Base-by-base conservation (phyloP, 148 eudicot species). In the Chenopodium album region DNA sequence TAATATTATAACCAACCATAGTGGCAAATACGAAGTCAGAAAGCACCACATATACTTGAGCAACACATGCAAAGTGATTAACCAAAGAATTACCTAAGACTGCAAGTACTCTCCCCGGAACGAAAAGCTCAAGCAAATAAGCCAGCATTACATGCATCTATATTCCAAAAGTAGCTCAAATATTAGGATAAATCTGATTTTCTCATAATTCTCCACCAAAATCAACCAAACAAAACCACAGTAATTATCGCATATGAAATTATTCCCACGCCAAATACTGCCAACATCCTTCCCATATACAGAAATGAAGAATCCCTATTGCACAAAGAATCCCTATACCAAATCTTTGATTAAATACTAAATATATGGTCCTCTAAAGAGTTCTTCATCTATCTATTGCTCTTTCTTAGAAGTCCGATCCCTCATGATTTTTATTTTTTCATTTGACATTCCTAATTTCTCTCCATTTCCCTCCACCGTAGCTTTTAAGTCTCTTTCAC, bases 91-190 rank as follows among this genome's bases (percentile, higher is more conserved):
- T 90, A 92, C 99, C 98, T 71, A 96, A 74, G 84, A 90, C 89
- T 32, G 99, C 99, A 70, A 96, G 98, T 50, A 86, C 44, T 85
- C 98, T 94, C 99, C 99, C 94, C 82, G 62, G 83, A 50, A 89
- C 89, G 81, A 96, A 96, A 59, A 96, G 94, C 74, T 98, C 99
- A 77, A 96, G 88, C 84, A 96, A 83, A 88, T 96, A 96, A 2
- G 99, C 87, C 88, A 96, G 85, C 97, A 96, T 80, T 60, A 96
- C 97, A 17, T 98, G 98, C 82, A 96, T 98, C 99, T 96, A 87
- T 17, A 72, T 78, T 54, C 71, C 31, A 23, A 65, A 22, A 70
- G 31, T 60, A 37, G 72, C 32, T 22, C 6, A 60, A 17, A 81
- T 8, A 23, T 77, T 52, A 77, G 62, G 50, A 29, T 19, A 66